phyloP scores from a whole-genome alignment of 2,329 filamentous ascomycete species.

The Trichoderma atrobrunneum region DNA sequence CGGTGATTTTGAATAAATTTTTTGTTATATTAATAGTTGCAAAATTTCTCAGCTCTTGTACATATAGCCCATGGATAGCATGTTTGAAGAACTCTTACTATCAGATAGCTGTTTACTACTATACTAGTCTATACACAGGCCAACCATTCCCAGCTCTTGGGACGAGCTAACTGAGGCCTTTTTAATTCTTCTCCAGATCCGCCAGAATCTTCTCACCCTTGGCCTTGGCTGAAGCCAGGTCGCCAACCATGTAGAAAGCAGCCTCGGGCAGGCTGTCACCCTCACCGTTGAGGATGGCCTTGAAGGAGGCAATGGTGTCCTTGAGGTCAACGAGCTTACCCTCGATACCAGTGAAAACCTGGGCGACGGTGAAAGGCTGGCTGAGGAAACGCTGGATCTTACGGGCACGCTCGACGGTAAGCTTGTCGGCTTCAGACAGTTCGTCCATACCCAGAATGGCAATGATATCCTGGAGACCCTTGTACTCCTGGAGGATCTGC shows the following conservation, averaged over 20 bases:
- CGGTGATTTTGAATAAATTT: background rate
- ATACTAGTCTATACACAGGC: conserved; percentile 56
- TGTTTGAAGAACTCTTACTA: conserved; percentile 16
- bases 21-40: conserved; percentile 13
- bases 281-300: conserved; percentile 93
- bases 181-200: conserved; percentile 71
- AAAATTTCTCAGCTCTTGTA: conserved; percentile 8
- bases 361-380: conserved; percentile 91
- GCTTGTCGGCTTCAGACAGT: conserved; percentile 97
- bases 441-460: conserved; percentile 99
- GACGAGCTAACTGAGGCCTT: conserved; percentile 36
- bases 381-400: conserved; percentile 99
- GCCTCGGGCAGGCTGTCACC: conserved; percentile 93
- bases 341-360: conserved; percentile 89
- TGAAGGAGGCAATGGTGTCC: conserved; percentile 97
- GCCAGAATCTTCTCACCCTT: conserved; percentile 99
- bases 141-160: conserved; percentile 34
- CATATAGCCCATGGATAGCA: conserved; percentile 13
- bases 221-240: conserved; percentile 84
- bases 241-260: conserved; percentile 97
- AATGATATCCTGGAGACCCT: conserved; percentile 99
- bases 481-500: conserved; percentile 99
- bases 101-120: conserved; percentile 17
- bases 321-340: conserved; percentile 96
- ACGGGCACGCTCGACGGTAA: conserved; percentile 99